Base-by-base conservation (phyloP, 345 rosid species). In the Sisymbrium irio region DNA sequence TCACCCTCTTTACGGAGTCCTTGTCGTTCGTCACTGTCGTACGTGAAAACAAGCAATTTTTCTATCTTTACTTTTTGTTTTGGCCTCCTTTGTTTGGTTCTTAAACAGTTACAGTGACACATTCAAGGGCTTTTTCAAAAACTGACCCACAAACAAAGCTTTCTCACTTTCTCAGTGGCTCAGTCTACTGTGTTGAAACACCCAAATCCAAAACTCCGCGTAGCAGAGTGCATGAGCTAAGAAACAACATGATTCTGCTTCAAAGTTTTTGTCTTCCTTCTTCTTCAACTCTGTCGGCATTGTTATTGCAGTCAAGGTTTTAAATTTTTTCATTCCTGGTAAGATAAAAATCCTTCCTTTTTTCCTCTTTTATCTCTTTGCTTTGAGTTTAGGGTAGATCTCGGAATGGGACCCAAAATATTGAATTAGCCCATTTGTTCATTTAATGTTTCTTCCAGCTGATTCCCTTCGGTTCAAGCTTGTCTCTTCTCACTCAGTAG, bases 261-360 rank as follows among this genome's bases (percentile, higher is more conserved):
- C 54, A 67, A 82, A 85, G 76, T 71, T 59, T 25, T 42, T 72
- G 79, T 75, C 82, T 81, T 74, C 36, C 55, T 47, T 22, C 57
- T 70, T 77, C 71, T 69, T 40, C 71, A 65, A 6, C 66, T 50
- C 44, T 74, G 75, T 79, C 78, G 63, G 17, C 85, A 84, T 83
- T 87, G 82, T 75, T 74, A 6, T 77, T 72, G 74, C 78, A 65
- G 56, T 79, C 62, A 73, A 83, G 81, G 18, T 27, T 51, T 82
- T 2, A 9, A 2, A 13, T 75, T 71, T 78, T 78, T 62, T 25
- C 59, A 53, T 54, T 4, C 5, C 51, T n/a, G 13, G 65, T 77
- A 77, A 77, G 67, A 51, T 77, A 74, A 73, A 80, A 78, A 71
- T 77, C 83, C 55, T 77, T 64, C 62, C 65, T 72, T 76, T 30